Base-by-base conservation (phyloP, 345 rosid genomes). In the Chamaenerion angustifolium region DNA sequence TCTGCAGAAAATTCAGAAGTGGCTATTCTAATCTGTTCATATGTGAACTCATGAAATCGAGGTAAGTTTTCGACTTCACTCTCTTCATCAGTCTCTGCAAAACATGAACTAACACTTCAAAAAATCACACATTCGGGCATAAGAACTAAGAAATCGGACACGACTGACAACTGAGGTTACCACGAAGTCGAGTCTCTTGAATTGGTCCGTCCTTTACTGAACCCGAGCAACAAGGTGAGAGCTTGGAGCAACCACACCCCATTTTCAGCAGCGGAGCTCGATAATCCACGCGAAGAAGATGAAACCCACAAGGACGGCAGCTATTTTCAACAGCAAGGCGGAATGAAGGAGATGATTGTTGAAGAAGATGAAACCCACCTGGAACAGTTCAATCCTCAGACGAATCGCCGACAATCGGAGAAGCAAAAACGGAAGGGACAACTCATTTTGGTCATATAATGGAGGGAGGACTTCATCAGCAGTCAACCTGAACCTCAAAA, bases 1-100 rank as follows among this genome's bases (percentile, higher is more conserved):
- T 86, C 96, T 35, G 73, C 73, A 15, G 94, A 72, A 57, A 86
- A 90, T 73, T 86, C 88, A 51, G 79, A 81, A 16, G 98, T 86
- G 8, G 98, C 98, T 0, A 67, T 59, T 66, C 64, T 83, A 44
- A 90, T 81, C 59, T 85, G 90, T 42, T 86, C 80, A 18, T 83
- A 16, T 0, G 94, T 72, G 59, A 68, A 89, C 57, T 85, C 97
- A 4, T 64, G 68, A 54, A 90, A 86, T 18, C 23, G 52, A 7
- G 82, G 78, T 45, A 75, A 64, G 23, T 66, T 67, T 50, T 56
- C 64, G 16, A 46, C 74, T 60, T 71, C 76, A 46, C 57, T 48
- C 46, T 51, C 70, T 64, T 74, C 78, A 45, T 69, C 83, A 56
- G 62, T 68, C 50, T 75, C 89, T 84, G 71, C 60, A 62, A n/a